Evolutionary conservation across 352 stramenopile genomes (phyloP), one percentile per base, ranked within the genome.

Genomic region (Globisporangium middletonii): DNA sequence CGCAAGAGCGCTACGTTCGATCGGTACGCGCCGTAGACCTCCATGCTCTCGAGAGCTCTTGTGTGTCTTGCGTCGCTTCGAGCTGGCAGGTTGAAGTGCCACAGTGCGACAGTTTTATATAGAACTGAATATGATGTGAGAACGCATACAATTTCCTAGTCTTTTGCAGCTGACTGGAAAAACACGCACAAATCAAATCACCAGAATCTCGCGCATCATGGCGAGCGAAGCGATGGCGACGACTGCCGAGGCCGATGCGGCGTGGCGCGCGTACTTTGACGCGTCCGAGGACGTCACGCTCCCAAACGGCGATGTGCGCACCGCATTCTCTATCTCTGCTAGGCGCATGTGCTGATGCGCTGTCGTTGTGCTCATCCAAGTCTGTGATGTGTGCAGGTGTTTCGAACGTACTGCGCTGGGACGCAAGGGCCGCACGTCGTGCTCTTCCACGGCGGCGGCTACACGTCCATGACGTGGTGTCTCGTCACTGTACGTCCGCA

Each of bases 381-480:
- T 33, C 8, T 4, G 4, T 60, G 28, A 9, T 11, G 1, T 38
- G 33, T 13, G 15, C 58, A 96, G 87, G 73, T 77, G 37, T 96
- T 95, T 62, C 72, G 83, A 30, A 80, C 86, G 51, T 96, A 95
- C 64, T 67, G 67, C 41, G 79, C 83, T 38, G 87, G 87, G 27
- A 75, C 64, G 15, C 47, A 75, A 41, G 85, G 85, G 9, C 82
- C 85, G 18, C 73, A 90, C 50, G 63, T 95, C 28, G 78, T 96
- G 49, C 67, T 94, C 55, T 69, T 96, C 46, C 87, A 96, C 58
- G 87, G 87, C 43, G 85, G 79, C 19, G 87, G 87, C 55, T 92
- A 92, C 68, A 89, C 82, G 26, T 89, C 79, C 51, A 88, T 96
- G 73, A 94, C 84, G 51, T 96, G 86, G 81, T 84, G 79, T 57